Evolutionary conservation across 2,329 filamentous ascomycete genomes (phyloP).

Genomic region (Cercospora canescens): DNA sequence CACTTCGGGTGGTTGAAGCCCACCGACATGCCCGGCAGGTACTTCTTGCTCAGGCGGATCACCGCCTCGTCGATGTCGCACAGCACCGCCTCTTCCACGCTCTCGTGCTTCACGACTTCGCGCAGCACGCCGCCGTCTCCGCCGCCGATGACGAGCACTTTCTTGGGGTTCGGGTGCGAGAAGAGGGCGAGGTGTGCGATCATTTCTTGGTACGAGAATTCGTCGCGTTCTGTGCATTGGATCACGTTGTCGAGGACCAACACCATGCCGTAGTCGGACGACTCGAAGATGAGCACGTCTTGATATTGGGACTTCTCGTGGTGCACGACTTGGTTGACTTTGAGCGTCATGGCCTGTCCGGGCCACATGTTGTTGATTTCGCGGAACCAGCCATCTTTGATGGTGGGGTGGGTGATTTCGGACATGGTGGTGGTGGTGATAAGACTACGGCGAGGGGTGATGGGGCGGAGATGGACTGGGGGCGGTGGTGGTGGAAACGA

Average conservation of each 20-base stretch:
- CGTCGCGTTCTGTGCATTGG: slow-evolving; percentile 96
- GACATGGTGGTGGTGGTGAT: slow-evolving; percentile 55
- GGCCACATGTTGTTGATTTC: slow-evolving; percentile 99
- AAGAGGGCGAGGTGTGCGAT: slow-evolving; percentile 98
- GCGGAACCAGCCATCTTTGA: slow-evolving; percentile 99
- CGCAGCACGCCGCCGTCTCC: slow-evolving; percentile 96
- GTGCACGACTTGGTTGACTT: slow-evolving; percentile 96
- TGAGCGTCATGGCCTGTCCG: slow-evolving; percentile 97
- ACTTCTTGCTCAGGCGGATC: slow-evolving; percentile 97
- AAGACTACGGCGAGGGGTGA: not conserved
- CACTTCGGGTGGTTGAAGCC: slow-evolving; percentile 91
- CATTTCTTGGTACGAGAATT: slow-evolving; percentile 99
- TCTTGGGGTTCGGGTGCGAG: slow-evolving; percentile 97
- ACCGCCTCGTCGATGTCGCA: slow-evolving; percentile 99
- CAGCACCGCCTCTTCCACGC: slow-evolving; percentile 90
- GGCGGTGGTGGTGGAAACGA: not conserved
- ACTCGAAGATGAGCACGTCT: slow-evolving; percentile 98
- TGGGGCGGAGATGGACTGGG: not conserved
- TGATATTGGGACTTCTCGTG: slow-evolving; percentile 99
- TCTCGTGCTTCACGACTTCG: slow-evolving; percentile 98
- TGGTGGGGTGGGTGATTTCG: slow-evolving; percentile 73
- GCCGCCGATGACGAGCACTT: slow-evolving; percentile 96
- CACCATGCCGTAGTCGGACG: slow-evolving; percentile 92
- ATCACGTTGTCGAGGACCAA: slow-evolving; percentile 98
- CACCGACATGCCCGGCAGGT: slow-evolving; percentile 89